A percentile compares a stretch with the other conserved stretches of the same genome.
Evolutionary conservation across 192 early-diverging fungal genomes (phyloP).

Genomic region (Coemansia sp.): DNA sequence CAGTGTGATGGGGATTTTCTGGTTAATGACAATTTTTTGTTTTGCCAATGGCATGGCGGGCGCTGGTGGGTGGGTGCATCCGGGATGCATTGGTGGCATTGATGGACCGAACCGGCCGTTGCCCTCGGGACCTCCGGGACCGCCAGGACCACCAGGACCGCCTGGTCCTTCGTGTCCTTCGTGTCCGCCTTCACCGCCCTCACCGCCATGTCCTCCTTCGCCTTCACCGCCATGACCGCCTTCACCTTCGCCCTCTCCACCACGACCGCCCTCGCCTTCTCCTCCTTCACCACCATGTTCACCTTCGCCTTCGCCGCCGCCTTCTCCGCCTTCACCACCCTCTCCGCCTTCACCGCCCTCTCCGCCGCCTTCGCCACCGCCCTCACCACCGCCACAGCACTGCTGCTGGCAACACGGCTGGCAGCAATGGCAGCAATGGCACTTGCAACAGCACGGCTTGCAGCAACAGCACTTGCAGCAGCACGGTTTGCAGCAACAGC

Average conservation of each 20-base stretch:
- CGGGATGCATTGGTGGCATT: background rate
- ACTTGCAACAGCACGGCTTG: slow-evolving; percentile 35
- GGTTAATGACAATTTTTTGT: slow-evolving; percentile 3
- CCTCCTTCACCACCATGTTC: slow-evolving; percentile 13
- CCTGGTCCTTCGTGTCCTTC: slow-evolving; percentile 7
- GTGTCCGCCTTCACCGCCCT: slow-evolving; percentile 15
- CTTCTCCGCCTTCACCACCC: slow-evolving; percentile 10
- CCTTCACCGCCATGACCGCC: slow-evolving; percentile 16
- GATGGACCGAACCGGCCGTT: slow-evolving; percentile 8
- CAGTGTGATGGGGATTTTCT: slow-evolving; percentile 1
- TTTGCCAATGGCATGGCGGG: background rate
- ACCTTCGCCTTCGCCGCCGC: slow-evolving; percentile 17
- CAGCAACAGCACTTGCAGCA: slow-evolving; percentile 48
- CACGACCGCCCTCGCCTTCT: slow-evolving; percentile 3
- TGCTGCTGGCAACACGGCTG: slow-evolving; percentile 20
- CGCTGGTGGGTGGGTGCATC: background rate
- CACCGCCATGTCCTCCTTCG: slow-evolving; percentile 9
- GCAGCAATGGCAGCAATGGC: slow-evolving; percentile 28
- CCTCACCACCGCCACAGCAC: slow-evolving; percentile 18
- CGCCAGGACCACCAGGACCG: slow-evolving; percentile 10
- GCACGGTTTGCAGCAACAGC: slow-evolving; percentile 47
- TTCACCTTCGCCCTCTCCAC: slow-evolving; percentile 15
- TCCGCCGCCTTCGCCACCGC: slow-evolving; percentile 14
- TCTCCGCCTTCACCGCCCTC: slow-evolving; percentile 14
- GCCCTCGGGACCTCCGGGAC: slow-evolving; percentile 7